Conservation (phyloP, 371 early-diverging fungal genomes). For the Enterospora canceri region DNA sequence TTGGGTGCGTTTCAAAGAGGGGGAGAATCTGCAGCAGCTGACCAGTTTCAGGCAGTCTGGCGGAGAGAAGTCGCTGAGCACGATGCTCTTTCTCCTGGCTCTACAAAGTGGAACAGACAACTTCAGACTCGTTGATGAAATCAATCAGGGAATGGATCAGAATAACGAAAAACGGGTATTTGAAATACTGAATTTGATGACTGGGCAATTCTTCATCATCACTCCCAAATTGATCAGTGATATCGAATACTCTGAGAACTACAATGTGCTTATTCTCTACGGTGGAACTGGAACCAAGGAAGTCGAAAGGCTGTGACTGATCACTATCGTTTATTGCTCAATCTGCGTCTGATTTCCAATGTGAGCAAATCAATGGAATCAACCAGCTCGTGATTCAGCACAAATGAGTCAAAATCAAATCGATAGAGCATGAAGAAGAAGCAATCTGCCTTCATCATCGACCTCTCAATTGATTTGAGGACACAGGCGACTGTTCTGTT, state of each 20-base stretch:
- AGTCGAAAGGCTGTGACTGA: not conserved
- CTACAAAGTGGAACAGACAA: slow-evolving; percentile 77
- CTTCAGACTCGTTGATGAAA: slow-evolving; percentile 97
- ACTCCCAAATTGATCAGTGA: slow-evolving; percentile 92
- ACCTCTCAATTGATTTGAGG: not conserved
- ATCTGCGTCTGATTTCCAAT: not conserved
- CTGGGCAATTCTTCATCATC: slow-evolving; percentile 74
- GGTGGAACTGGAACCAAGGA: not conserved
- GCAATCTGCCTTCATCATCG: not conserved
- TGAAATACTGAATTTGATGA: slow-evolving; percentile 57
- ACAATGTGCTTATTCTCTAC: slow-evolving; percentile 76
- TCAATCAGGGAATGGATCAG: slow-evolving; percentile 98
- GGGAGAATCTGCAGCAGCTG: slow-evolving; percentile 70
- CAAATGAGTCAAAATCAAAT: not conserved
- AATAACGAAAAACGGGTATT: slow-evolving; percentile 87
- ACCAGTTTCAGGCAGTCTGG: slow-evolving; percentile 86
- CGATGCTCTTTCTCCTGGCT: slow-evolving; percentile 84
- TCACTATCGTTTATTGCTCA: not conserved
- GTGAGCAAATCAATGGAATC: not conserved
- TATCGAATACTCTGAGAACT: slow-evolving; percentile 73
- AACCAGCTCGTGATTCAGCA: not conserved
- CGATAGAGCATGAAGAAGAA: not conserved
- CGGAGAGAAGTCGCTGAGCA: slow-evolving; percentile 64
- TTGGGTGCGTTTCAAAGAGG: slow-evolving; percentile 60
- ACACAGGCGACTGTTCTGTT: not conserved